A percentile compares a stretch with the other conserved stretches of the same genome.
Evolutionary conservation across 129 eudicot species (phyloP).

Genomic region (Helichrysum umbraculigerum): DNA sequence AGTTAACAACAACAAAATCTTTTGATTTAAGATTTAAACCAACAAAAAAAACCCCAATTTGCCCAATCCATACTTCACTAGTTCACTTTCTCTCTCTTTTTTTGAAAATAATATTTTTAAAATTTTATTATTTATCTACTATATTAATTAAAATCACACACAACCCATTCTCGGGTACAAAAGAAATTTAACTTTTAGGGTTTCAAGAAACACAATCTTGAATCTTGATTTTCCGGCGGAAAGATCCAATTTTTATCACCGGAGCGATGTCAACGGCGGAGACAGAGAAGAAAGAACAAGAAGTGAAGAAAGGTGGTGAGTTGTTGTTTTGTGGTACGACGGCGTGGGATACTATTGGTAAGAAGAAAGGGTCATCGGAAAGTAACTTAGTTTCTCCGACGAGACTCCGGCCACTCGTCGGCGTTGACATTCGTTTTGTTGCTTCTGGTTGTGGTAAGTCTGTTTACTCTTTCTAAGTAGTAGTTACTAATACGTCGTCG

Average conservation of each 20-base stretch:
- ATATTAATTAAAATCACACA: slow-evolving; percentile 26
- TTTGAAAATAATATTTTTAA: neutral
- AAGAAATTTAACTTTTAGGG: slow-evolving; percentile 25
- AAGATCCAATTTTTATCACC: slow-evolving; percentile 25
- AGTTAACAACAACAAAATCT: slow-evolving; percentile 13
- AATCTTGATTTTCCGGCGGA: slow-evolving; percentile 22
- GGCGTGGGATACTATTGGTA: slow-evolving; percentile 75
- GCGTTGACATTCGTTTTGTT: slow-evolving; percentile 75
- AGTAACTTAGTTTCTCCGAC: slow-evolving; percentile 74
- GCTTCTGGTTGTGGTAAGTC: slow-evolving; percentile 86
- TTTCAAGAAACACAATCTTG: slow-evolving; percentile 17
- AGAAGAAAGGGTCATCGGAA: slow-evolving; percentile 50
- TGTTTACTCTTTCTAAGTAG: neutral
- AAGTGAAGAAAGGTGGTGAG: slow-evolving; percentile 69
- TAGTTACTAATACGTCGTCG: neutral
- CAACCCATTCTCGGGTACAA: slow-evolving; percentile 5
- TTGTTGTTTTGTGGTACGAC: slow-evolving; percentile 81
- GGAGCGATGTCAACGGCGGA: slow-evolving; percentile 57
- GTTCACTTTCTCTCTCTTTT: neutral
- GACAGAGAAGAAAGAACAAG: slow-evolving; percentile 45
- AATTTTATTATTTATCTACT: slow-evolving; percentile 1
- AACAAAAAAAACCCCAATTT: neutral
- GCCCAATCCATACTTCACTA: slow-evolving; percentile 17
- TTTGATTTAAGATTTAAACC: slow-evolving; percentile 23
- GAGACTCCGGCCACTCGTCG: slow-evolving; percentile 80